Evolutionary conservation across 306 rosid genomes (phyloP).

Genomic region (Biancaea sappan): DNA sequence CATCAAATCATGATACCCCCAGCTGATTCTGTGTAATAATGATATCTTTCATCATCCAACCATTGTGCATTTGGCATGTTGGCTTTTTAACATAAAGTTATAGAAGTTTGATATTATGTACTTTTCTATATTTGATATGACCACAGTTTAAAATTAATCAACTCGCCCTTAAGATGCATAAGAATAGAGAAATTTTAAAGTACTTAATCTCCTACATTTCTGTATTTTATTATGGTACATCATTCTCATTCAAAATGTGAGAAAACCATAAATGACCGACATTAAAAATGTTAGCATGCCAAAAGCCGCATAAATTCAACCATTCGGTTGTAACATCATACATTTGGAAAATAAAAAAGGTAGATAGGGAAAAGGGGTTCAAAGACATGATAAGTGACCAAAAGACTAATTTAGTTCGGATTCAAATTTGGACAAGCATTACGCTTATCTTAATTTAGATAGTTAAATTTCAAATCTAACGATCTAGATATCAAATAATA

Average conservation of each 20-base stretch:
- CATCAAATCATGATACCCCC: neutral
- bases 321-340: neutral
- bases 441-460: too few relatives aligned
- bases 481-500: too few relatives aligned
- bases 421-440: too few relatives aligned
- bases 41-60: neutral
- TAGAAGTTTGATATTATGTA: neutral
- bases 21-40: neutral
- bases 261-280: neutral
- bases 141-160: neutral
- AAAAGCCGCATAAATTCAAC: neutral
- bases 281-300: neutral
- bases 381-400: neutral
- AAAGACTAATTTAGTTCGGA: too few relatives aligned
- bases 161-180: neutral
- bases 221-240: neutral
- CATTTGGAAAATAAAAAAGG: neutral
- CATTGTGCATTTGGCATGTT: neutral
- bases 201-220: neutral
- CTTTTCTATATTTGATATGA: neutral
- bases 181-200: neutral
- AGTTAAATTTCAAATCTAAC: too few relatives aligned
- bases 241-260: neutral
- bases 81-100: neutral
- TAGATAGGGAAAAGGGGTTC: constrained; percentile 16